Evolutionary conservation across 179 eudicot species (phyloP).

Genomic region (Silene coronaria): DNA sequence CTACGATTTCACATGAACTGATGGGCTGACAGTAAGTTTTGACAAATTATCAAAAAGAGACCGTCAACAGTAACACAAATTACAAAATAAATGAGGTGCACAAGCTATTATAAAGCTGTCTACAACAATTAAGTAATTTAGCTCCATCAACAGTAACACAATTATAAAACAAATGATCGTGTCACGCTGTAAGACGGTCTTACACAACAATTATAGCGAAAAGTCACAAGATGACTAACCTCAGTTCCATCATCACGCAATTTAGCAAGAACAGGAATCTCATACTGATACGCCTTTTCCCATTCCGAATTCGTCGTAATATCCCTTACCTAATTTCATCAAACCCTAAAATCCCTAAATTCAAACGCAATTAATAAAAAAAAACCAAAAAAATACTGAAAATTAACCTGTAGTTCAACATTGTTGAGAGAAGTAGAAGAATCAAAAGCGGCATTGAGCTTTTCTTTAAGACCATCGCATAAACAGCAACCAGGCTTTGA

Average conservation of each 20-base stretch:
- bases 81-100: no score
- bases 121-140: no score
- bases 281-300: constrained; percentile 87
- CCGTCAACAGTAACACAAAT: no score
- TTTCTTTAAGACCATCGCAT: constrained; percentile 88
- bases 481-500: constrained; percentile 89
- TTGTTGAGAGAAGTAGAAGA: constrained; percentile 37
- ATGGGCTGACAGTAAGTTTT: no score
- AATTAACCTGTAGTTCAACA: constrained; percentile 47
- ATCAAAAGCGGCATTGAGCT: constrained; percentile 56
- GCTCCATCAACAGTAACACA: no score
- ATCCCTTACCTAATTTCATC: constrained; percentile 53
- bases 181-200: background rate
- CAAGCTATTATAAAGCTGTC: no score
- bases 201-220: background rate
- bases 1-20: no score
- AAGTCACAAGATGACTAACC: constrained; percentile 31
- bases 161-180: background rate
- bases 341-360: background rate
- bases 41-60: no score
- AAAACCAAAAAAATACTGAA: background rate
- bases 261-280: constrained; percentile 80
- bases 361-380: background rate
- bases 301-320: constrained; percentile 76
- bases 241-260: constrained; percentile 67